Conservation (phyloP, 495 filamentous ascomycete genomes). For the Daldinia concentrica region DNA sequence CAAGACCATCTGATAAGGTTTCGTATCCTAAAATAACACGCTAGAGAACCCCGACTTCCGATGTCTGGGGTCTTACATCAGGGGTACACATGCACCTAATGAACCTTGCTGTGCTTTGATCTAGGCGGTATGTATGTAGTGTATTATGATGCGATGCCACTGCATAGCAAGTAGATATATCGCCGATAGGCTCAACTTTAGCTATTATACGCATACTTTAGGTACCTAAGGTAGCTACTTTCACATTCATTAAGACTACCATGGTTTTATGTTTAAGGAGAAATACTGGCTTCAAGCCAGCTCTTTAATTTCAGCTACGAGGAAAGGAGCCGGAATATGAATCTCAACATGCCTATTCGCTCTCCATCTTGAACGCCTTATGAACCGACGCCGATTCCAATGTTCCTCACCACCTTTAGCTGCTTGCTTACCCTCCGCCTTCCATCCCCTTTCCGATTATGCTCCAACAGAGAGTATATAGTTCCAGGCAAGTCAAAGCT, state of each 20-base stretch:
- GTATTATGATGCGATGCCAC: too few species aligned
- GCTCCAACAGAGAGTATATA: constrained; percentile 40
- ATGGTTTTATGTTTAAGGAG: neutral
- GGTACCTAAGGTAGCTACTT: neutral
- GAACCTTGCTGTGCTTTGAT: constrained; percentile 13
- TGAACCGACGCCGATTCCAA: constrained; percentile 41
- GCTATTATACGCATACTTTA: neutral
- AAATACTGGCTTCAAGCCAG: constrained; percentile 31
- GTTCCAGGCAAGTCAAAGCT: constrained; percentile 25
- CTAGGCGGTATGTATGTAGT: too few species aligned
- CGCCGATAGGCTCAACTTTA: neutral
- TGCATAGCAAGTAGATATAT: neutral
- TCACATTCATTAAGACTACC: neutral
- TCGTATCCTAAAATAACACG: constrained; percentile 27
- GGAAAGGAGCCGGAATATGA: constrained; percentile 18
- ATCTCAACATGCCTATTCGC: constrained; percentile 17
- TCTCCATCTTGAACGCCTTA: constrained; percentile 36
- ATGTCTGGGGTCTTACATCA: constrained; percentile 8
- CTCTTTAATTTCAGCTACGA: constrained; percentile 22
- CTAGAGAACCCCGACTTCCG: neutral
- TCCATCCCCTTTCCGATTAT: constrained; percentile 42
- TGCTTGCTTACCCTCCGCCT: constrained; percentile 30
- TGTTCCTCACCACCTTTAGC: constrained; percentile 16
- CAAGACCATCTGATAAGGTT: constrained; percentile 26
- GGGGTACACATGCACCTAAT: constrained; percentile 30